Conservation (phyloP, 176 grass and related monocot genomes). For the Aegilops speltoides region DNA sequence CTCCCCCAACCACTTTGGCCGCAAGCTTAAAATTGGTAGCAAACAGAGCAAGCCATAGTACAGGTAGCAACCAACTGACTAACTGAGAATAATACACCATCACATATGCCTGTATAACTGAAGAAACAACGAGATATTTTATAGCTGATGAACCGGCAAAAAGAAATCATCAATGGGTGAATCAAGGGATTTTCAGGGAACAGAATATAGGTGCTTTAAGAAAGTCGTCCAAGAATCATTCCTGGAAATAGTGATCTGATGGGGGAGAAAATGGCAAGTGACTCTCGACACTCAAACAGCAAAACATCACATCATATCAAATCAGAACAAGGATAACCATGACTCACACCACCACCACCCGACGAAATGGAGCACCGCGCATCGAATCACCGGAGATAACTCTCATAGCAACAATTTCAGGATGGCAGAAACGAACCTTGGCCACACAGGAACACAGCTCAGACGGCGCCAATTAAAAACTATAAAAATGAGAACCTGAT, state of each 20-base stretch:
- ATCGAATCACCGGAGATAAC: neutral
- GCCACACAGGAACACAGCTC: neutral
- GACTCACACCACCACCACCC: constrained; percentile 20
- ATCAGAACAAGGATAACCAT: neutral
- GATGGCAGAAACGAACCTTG: constrained; percentile 8
- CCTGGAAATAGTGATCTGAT: constrained; percentile 1
- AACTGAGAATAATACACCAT: neutral
- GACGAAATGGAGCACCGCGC: constrained; percentile 29
- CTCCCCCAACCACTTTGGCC: constrained; percentile 36
- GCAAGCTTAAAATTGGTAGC: constrained; percentile 32
- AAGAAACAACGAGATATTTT: no score
- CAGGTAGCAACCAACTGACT: constrained; percentile 5
- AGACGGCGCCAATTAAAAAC: constrained; percentile 1
- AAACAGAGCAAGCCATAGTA: constrained; percentile 8
- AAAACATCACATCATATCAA: constrained; percentile 19
- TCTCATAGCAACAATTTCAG: neutral
- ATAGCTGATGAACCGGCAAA: no score
- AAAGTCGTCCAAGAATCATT: constrained; percentile 32
- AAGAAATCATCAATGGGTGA: neutral
- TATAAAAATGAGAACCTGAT: neutral
- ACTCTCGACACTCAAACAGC: constrained; percentile 6
- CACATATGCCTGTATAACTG: neutral
- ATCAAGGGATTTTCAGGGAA: neutral
- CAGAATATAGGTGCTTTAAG: constrained; percentile 1
- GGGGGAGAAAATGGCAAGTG: neutral